Evolutionary conservation across 1,139 yeast genomes (phyloP).

Genomic region (Meyerozyma elateridarum): DNA sequence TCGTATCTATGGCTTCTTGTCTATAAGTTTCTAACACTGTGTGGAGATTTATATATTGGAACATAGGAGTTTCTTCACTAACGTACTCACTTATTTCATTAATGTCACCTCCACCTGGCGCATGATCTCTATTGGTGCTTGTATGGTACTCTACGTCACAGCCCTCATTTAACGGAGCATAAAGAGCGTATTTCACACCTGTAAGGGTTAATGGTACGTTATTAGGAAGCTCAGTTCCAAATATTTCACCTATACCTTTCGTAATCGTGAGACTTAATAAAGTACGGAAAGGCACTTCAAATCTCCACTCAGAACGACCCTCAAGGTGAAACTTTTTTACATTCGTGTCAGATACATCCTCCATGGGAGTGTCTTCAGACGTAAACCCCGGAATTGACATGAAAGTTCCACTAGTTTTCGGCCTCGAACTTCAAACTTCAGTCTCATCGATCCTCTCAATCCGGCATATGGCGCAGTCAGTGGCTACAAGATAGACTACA

Average conservation of each 20-base stretch:
- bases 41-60: conserved; percentile 62
- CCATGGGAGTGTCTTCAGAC: conserved; percentile 10
- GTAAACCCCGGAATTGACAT: conserved; percentile 18
- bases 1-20: conserved; percentile 22
- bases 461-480: conserved; percentile 22
- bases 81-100: conserved; percentile 49
- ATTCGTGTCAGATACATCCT: background rate
- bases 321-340: conserved; percentile 26
- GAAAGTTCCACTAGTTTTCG: conserved; percentile 3
- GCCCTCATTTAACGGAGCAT: conserved; percentile 52
- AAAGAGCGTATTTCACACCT: conserved; percentile 57
- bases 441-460: conserved; percentile 13
- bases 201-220: conserved; percentile 59
- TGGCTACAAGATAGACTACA: background rate
- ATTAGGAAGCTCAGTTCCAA: conserved; percentile 85
- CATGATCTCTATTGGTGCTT: conserved; percentile 44
- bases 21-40: conserved; percentile 69
- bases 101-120: conserved; percentile 28
- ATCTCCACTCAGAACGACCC: conserved; percentile 72
- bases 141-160: conserved; percentile 47
- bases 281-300: conserved; percentile 63
- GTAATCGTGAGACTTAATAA: conserved; percentile 51
- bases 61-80: conserved; percentile 68
- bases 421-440: background rate
- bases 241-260: conserved; percentile 79